A percentile compares a stretch with the other conserved stretches of the same genome.
Conservation (phyloP, 106 monocot species). For the Allium cepa region DNA sequence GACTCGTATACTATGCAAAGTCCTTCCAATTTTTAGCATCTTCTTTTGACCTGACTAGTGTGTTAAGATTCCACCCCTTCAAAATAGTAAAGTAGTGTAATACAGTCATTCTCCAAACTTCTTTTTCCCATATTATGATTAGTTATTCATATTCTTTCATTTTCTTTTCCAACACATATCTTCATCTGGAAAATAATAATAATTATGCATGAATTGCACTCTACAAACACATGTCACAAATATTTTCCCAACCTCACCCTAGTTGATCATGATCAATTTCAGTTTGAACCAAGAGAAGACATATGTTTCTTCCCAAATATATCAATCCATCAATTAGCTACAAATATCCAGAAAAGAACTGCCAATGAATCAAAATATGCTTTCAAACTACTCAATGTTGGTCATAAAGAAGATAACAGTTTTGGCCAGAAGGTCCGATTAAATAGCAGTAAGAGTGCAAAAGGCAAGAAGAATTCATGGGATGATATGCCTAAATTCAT, state of each 20-base stretch:
- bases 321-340: conserved; percentile 6
- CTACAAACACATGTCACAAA: conserved; percentile 15
- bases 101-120: background rate
- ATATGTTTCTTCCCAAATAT: conserved; percentile 9
- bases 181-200: background rate
- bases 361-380: background rate
- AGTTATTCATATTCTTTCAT: background rate
- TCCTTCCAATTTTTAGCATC: too few species aligned
- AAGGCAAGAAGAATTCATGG: conserved; percentile 19
- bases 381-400: too few species aligned
- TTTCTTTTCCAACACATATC: background rate
- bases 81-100: background rate
- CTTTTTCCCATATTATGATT: background rate
- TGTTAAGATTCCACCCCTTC: background rate
- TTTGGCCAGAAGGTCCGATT: background rate
- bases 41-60: too few species aligned
- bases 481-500: conserved; percentile 35
- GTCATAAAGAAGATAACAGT: background rate
- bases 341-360: conserved; percentile 5
- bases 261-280: background rate
- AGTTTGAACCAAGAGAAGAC: background rate
- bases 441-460: background rate
- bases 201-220: conserved; percentile 5
- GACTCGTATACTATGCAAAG: background rate
- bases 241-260: conserved; percentile 25